phyloP scores from a whole-genome alignment of 768 basidiomycete species.

The Mrakia frigida region DNA sequence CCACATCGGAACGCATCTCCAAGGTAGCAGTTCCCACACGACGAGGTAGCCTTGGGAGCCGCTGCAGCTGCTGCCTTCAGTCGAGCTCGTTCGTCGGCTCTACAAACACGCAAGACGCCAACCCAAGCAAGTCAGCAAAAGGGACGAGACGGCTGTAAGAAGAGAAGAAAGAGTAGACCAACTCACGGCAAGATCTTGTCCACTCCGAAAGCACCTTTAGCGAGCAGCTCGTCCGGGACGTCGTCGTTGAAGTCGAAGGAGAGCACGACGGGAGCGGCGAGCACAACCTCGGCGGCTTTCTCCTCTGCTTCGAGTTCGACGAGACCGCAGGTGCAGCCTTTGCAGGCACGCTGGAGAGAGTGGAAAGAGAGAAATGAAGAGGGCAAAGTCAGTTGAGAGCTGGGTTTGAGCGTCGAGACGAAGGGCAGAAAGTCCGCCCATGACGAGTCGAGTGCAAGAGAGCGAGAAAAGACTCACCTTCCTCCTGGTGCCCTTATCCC shows the following conservation, averaged over 20 bases:
- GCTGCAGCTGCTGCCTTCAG: conserved; percentile 30
- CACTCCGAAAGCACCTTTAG: conserved; percentile 24
- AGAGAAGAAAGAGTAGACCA: not conserved
- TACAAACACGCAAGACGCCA: not conserved
- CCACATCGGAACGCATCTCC: conserved; percentile 97
- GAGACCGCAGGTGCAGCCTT: conserved; percentile 92
- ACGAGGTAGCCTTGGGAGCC: conserved; percentile 67
- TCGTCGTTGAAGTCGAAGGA: conserved; percentile 61
- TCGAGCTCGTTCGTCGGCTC: conserved; percentile 23
- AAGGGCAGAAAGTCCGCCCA: too few species aligned
- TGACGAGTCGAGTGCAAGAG: not conserved
- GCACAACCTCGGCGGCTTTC: conserved; percentile 34
- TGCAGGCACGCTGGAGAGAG: conserved; percentile 61
- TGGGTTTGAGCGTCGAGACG: too few species aligned
- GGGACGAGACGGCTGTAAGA: too few species aligned
- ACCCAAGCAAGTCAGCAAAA: not conserved
- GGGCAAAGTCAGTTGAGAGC: not conserved
- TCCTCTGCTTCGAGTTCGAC: conserved; percentile 89
- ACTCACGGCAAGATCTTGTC: conserved; percentile 18
- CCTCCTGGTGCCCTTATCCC: conserved; percentile 35
- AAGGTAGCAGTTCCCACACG: conserved; percentile 94
- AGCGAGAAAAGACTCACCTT: conserved; percentile 41
- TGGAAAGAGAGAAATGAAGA: conserved; percentile 30
- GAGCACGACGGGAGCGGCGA: conserved; percentile 47
- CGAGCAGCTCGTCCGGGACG: conserved; percentile 26